Evolutionary conservation across 345 rosid genomes (phyloP), one percentile per base, ranked within the genome.

Genomic region (Laguncularia racemosa): DNA sequence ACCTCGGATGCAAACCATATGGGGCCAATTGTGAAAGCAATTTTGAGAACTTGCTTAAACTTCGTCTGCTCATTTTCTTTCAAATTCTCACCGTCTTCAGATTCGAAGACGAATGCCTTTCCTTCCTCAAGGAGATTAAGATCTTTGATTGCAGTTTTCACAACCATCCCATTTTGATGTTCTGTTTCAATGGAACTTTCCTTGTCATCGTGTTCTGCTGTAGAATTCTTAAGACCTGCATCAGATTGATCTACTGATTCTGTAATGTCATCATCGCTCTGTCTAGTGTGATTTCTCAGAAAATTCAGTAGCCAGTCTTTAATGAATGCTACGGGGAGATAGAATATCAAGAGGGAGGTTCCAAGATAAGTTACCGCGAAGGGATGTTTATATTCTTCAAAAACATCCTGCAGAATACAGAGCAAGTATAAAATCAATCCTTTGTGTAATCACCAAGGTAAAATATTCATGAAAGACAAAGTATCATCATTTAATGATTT

Each of bases 1-100:
- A 80, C 85, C 78, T 77, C 85, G 13, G 78, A 74, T 20, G 38
- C 20, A 55, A 80, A 80, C 85, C 82, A 77, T 48, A 74, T n/a
- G 51, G 82, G 78, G 17, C 76, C 76, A 53, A 70, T 58, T 20
- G 16, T 44, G 15, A 67, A 61, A 0, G 71, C 73, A 4, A 61
- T 18, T 6, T 33, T 18, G 18, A 54, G 62, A 48, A 55, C 58
- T 53, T 73, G 46, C 38, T 33, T 67, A 33, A 55, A 62, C 26
- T 66, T 54, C 20, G 16, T 55, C 13, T 57, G 33, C 15, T 23
- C 28, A 20, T 64, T 56, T 28, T 16, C 12, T 6, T 18, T 19
- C 13, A 13, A 20, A 2, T 47, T 45, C 14, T 1, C 28, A 6
- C 16, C 49, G 6, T 44, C 33, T 23, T 61, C 40, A 28, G 18